Percentiles rank a stretch among this genome's conserved stretches.
Conservation (phyloP, 257 asterid genomes). For the Catharanthus roseus region DNA sequence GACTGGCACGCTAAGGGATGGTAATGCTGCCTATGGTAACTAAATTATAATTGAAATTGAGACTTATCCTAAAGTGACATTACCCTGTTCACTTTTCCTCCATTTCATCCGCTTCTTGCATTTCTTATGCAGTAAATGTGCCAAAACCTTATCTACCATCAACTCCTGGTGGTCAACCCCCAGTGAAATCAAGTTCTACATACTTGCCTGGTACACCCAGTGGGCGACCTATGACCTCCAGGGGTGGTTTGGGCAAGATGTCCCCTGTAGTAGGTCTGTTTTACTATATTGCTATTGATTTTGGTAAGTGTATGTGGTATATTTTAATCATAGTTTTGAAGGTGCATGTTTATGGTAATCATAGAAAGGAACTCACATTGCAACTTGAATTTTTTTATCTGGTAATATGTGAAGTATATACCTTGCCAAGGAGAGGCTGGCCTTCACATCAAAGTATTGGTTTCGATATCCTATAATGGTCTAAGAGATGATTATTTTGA, state of each 20-base stretch:
- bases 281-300: neutral
- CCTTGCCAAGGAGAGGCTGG: neutral
- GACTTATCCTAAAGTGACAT: conserved; percentile 6
- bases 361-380: neutral
- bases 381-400: neutral
- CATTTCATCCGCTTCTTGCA: neutral
- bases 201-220: conserved; percentile 98
- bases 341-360: neutral
- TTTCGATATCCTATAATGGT: neutral
- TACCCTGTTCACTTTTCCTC: neutral
- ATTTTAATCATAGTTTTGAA: neutral
- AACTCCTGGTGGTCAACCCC: conserved; percentile 97
- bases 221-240: conserved; percentile 98
- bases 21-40: conserved; percentile 72
- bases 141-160: conserved; percentile 98
- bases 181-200: conserved; percentile 95
- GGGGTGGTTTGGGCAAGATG: conserved; percentile 95
- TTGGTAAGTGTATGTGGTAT: neutral
- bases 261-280: conserved; percentile 77
- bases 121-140: conserved; percentile 67
- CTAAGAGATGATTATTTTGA: neutral
- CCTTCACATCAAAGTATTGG: neutral
- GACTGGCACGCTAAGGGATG: conserved; percentile 87
- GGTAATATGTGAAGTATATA: neutral
- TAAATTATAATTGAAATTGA: neutral